Evolutionary conservation across 2,329 filamentous ascomycete genomes (phyloP).

Genomic region (Tolypocladium album): DNA sequence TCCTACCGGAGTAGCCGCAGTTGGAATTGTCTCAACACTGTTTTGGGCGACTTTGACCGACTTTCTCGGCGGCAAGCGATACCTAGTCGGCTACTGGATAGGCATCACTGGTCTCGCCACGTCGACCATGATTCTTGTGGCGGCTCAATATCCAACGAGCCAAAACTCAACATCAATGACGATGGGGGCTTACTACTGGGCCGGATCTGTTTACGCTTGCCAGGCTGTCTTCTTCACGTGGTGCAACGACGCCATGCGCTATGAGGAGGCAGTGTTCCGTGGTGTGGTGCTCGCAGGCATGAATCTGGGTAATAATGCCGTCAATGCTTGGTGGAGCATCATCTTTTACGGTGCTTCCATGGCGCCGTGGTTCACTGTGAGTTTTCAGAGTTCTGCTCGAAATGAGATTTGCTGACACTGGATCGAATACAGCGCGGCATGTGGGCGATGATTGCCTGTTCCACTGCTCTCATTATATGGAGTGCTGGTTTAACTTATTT

Average conservation of each 20-base stretch:
- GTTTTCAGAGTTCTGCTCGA: constrained; percentile 13
- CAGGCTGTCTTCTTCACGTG: constrained; percentile 68
- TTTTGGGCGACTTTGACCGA: constrained; percentile 63
- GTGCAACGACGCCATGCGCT: constrained; percentile 60
- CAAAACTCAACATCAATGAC: constrained; percentile 36
- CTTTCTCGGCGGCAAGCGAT: constrained; percentile 50
- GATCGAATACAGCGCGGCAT: constrained; percentile 42
- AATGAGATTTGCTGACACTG: background rate
- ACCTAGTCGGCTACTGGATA: constrained; percentile 57
- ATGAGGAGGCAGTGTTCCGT: constrained; percentile 51
- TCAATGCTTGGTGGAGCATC: constrained; percentile 66
- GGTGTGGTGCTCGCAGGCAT: constrained; percentile 61
- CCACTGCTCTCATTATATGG: constrained; percentile 50
- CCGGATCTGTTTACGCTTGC: constrained; percentile 59
- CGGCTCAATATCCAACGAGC: constrained; percentile 28
- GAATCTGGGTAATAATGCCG: constrained; percentile 56
- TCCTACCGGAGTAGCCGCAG: constrained; percentile 43
- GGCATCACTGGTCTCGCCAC: constrained; percentile 53
- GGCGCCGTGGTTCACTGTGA: constrained; percentile 54
- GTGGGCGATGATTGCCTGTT: constrained; percentile 61
- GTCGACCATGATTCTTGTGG: constrained; percentile 49
- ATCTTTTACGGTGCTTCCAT: constrained; percentile 58
- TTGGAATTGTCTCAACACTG: constrained; percentile 49
- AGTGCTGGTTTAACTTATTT: constrained; percentile 40
- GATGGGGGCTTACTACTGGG: constrained; percentile 60